These are phyloP conservation scores for Kwoniella dendrophila DNA, from an alignment of 768 basidiomycete genomes.

Conservation along the genomic window DNA sequence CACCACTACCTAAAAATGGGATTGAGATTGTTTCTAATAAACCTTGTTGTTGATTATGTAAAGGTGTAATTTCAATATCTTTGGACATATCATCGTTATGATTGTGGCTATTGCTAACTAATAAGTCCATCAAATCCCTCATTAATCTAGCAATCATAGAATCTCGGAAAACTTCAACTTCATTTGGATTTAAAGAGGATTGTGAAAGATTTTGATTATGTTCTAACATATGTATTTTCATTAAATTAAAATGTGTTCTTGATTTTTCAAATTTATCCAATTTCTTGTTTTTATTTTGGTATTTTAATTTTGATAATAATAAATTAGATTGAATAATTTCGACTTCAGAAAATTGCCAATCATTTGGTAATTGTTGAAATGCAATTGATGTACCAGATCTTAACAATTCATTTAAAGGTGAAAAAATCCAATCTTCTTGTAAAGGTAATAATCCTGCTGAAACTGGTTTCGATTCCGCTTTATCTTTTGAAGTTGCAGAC, in stretches of 20 bases:
- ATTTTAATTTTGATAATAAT: conserved; percentile 61
- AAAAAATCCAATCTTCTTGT: conserved; percentile 67
- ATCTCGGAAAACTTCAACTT: conserved; percentile 70
- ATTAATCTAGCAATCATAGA: conserved; percentile 59
- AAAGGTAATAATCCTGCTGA: conserved; percentile 61
- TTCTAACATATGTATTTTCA: conserved; percentile 96
- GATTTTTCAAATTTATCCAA: conserved; percentile 55
- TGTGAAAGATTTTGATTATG: conserved; percentile 79
- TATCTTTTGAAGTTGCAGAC: conserved; percentile 40
- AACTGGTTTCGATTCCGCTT: conserved; percentile 58
- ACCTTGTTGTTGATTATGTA: neutral
- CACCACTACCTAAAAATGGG: conserved; percentile 56
- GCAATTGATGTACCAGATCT: conserved; percentile 73
- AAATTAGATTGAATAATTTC: conserved; percentile 74
- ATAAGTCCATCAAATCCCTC: conserved; percentile 61
- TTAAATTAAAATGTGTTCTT: conserved; percentile 72
- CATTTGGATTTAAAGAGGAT: conserved; percentile 19
- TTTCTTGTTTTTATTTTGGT: conserved; percentile 47
- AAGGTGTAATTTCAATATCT: neutral
- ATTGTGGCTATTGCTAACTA: conserved; percentile 63
- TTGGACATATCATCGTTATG: neutral
- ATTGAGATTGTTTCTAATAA: conserved; percentile 27
- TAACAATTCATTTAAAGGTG: conserved; percentile 75
- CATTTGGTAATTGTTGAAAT: conserved; percentile 67
- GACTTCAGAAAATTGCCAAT: conserved; percentile 78